Conservation (phyloP, 371 early-diverging fungal genomes). For the Rhizomucor miehei region DNA sequence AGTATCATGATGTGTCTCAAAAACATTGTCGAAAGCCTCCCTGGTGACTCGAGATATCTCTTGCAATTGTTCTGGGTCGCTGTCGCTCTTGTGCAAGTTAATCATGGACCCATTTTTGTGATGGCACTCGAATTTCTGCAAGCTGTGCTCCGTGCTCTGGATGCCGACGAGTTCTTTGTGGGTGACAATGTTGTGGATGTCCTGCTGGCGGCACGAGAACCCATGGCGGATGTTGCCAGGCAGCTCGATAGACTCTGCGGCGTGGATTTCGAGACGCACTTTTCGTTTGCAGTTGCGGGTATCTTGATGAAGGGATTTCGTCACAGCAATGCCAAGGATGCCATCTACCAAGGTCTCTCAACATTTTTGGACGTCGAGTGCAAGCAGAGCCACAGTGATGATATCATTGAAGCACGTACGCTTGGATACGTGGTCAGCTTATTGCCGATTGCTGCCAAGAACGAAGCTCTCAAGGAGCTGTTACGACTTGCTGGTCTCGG, state of each 20-base stretch:
- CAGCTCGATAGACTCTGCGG: slow-evolving; percentile 74
- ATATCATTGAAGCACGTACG: slow-evolving; percentile 54
- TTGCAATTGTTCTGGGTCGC: slow-evolving; percentile 89
- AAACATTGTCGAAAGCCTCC: slow-evolving; percentile 80
- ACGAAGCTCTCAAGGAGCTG: slow-evolving; percentile 61
- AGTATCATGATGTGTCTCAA: slow-evolving; percentile 88
- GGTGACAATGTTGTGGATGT: slow-evolving; percentile 64
- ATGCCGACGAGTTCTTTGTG: slow-evolving; percentile 70
- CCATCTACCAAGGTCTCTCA: slow-evolving; percentile 68
- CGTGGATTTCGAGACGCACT: slow-evolving; percentile 81
- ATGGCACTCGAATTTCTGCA: slow-evolving; percentile 71
- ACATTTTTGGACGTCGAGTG: slow-evolving; percentile 73
- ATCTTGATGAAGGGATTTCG: slow-evolving; percentile 82
- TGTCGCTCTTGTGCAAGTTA: slow-evolving; percentile 81
- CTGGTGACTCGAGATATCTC: slow-evolving; percentile 77
- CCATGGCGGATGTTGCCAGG: slow-evolving; percentile 63
- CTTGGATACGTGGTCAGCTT: slow-evolving; percentile 77
- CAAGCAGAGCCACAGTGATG: slow-evolving; percentile 40
- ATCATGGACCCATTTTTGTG: slow-evolving; percentile 73
- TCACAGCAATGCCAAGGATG: slow-evolving; percentile 69
- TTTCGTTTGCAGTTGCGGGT: slow-evolving; percentile 83
- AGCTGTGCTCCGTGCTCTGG: slow-evolving; percentile 72
- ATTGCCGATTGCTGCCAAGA: slow-evolving; percentile 66
- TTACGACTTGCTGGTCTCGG: slow-evolving; percentile 60
- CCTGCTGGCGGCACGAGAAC: slow-evolving; percentile 71